Conservation (phyloP, 2,329 filamentous ascomycete species). For the Microcyclosporella mali region DNA sequence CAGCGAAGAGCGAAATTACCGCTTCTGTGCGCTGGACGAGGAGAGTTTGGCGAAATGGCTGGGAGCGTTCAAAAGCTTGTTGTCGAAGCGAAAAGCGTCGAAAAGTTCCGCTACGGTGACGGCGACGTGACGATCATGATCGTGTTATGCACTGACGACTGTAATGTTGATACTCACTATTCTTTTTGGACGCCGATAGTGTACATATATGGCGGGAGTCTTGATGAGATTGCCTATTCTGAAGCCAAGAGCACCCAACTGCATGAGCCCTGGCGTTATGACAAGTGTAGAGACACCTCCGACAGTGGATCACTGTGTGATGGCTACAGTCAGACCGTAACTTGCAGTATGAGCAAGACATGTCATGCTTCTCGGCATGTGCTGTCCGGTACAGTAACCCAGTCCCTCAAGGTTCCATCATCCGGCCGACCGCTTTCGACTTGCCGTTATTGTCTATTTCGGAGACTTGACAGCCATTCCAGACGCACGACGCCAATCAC, state of each 20-base stretch:
- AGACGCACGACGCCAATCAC: too few relatives aligned
- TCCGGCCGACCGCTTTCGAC: too few relatives aligned
- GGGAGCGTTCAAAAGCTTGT: slow-evolving; percentile 81
- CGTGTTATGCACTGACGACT: slow-evolving; percentile 2
- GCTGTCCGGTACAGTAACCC: too few relatives aligned
- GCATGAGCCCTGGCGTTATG: too few relatives aligned
- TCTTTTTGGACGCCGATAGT: neutral
- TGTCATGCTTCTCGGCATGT: too few relatives aligned
- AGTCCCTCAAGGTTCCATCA: too few relatives aligned
- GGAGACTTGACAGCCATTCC: too few relatives aligned
- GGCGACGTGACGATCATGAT: slow-evolving; percentile 2
- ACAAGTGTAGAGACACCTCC: neutral
- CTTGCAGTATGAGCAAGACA: too few relatives aligned
- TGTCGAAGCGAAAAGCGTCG: slow-evolving; percentile 44
- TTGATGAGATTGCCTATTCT: neutral
- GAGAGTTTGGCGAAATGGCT: slow-evolving; percentile 77
- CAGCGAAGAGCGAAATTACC: slow-evolving; percentile 67
- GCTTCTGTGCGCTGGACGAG: slow-evolving; percentile 61
- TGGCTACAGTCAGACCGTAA: too few relatives aligned
- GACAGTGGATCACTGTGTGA: too few relatives aligned
- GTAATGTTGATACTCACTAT: too few relatives aligned
- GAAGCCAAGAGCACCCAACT: neutral
- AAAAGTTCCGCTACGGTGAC: slow-evolving; percentile 9
- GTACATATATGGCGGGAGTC: slow-evolving; percentile 1
- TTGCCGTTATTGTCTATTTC: too few relatives aligned